Conservation (phyloP, 2,329 filamentous ascomycete species). For the Alternaria viburni region DNA sequence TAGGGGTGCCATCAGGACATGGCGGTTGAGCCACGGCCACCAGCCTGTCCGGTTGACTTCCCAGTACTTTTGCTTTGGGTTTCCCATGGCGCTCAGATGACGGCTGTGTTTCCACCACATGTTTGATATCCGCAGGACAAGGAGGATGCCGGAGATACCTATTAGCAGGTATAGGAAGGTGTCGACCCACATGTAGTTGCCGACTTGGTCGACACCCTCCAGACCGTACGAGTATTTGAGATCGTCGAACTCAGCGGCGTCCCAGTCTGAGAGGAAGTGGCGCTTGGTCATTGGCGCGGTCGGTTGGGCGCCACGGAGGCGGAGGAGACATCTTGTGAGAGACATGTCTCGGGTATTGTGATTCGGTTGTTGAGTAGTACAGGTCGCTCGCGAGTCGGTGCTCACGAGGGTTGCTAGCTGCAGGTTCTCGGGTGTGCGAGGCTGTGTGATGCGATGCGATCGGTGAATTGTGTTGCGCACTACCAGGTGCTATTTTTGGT, state of each 20-base stretch:
- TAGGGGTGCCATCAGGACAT: slow-evolving; percentile 73
- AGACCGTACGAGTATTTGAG: slow-evolving; percentile 54
- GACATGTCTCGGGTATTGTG: slow-evolving; percentile 17
- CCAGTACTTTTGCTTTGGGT: slow-evolving; percentile 54
- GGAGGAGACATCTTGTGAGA: slow-evolving; percentile 33
- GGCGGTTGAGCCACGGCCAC: slow-evolving; percentile 67
- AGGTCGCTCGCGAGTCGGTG: slow-evolving; percentile 9
- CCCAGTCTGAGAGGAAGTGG: slow-evolving; percentile 39
- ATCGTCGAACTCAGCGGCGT: slow-evolving; percentile 34
- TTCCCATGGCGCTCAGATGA: slow-evolving; percentile 53
- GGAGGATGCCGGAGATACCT: slow-evolving; percentile 44
- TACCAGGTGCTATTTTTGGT: slow-evolving; percentile 23
- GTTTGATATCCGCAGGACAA: slow-evolving; percentile 51
- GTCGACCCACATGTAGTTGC: slow-evolving; percentile 57
- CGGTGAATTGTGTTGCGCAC: slow-evolving; percentile 18
- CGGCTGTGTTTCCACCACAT: slow-evolving; percentile 54
- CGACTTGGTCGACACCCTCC: slow-evolving; percentile 54
- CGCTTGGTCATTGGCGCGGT: slow-evolving; percentile 22
- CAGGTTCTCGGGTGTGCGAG: slow-evolving; percentile 3
- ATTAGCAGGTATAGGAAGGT: slow-evolving; percentile 49
- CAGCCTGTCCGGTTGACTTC: slow-evolving; percentile 51
- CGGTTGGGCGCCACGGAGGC: slow-evolving; percentile 28
- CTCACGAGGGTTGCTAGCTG: slow-evolving; percentile 3
- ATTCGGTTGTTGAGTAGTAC: slow-evolving; percentile 9
- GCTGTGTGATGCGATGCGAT: slow-evolving; percentile 2